A percentile compares a stretch with the other conserved stretches of the same genome.
Evolutionary conservation across 805 yeast genomes (phyloP).

Genomic region (Myxozyma mucilagina): DNA sequence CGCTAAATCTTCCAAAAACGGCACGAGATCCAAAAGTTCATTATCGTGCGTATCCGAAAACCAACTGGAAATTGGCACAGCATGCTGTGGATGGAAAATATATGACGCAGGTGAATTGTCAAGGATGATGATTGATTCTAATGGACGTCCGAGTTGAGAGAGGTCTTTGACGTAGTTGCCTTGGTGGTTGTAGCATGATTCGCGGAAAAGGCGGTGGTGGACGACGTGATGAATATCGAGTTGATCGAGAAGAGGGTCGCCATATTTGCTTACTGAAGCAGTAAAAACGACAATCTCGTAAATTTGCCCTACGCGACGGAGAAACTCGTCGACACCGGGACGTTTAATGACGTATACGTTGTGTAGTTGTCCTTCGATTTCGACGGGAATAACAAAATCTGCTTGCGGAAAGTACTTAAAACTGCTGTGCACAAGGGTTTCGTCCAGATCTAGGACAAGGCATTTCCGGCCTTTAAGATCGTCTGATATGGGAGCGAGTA

Average conservation of each 20-base stretch:
- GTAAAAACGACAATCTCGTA: constrained; percentile 97
- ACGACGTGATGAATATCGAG: constrained; percentile 72
- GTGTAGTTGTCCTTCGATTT: constrained; percentile 87
- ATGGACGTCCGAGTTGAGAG: constrained; percentile 91
- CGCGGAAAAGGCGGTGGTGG: constrained; percentile 92
- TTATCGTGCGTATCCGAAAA: constrained; percentile 97
- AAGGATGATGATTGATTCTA: constrained; percentile 79
- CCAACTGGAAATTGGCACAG: constrained; percentile 97
- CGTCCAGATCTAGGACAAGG: constrained; percentile 88
- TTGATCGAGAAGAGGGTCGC: constrained; percentile 90
- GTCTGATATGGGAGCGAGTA: constrained; percentile 57
- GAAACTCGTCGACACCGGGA: constrained; percentile 96
- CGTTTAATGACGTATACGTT: constrained; percentile 95
- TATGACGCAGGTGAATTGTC: constrained; percentile 99
- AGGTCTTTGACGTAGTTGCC: constrained; percentile 94
- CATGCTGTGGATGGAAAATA: constrained; percentile 95
- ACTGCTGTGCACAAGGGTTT: constrained; percentile 92
- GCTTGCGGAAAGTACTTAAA: constrained; percentile 90
- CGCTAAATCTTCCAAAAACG: constrained; percentile 84
- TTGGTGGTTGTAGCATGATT: constrained; percentile 88
- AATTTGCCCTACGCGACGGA: constrained; percentile 76
- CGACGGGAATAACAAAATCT: constrained; percentile 96
- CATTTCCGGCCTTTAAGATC: constrained; percentile 70
- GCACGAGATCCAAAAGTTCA: constrained; percentile 87
- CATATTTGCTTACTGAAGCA: constrained; percentile 92